These are phyloP conservation scores for Setaria viridis DNA, from an alignment of 202 grass and related monocot species.

Conservation along the genomic window DNA sequence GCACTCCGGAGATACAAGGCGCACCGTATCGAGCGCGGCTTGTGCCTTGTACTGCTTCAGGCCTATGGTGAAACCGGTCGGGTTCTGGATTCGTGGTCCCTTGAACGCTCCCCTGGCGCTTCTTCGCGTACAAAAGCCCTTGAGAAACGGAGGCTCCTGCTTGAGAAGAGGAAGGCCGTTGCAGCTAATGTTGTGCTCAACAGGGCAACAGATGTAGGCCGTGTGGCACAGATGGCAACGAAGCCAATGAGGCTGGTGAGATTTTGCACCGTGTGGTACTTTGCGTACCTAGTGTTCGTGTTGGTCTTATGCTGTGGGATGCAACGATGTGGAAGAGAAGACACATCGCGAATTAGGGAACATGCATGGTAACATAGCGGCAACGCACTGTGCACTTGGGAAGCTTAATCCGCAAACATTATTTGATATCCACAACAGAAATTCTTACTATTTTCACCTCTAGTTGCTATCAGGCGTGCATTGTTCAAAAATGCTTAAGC, in stretches of 20 bases:
- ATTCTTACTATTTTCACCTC: too few relatives aligned
- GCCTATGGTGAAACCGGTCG: not conserved
- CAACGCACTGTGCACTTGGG: too few relatives aligned
- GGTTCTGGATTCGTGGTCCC: not conserved
- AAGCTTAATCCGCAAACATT: too few relatives aligned
- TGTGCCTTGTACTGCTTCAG: not conserved
- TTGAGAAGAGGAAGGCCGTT: not conserved
- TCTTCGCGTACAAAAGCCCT: not conserved
- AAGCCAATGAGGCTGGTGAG: not conserved
- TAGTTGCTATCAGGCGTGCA: too few relatives aligned
- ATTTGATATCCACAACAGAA: too few relatives aligned
- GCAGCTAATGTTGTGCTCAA: not conserved
- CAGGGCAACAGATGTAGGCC: not conserved
- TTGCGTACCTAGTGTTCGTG: not conserved
- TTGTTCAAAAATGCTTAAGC: too few relatives aligned
- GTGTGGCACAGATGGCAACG: not conserved
- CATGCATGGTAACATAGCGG: too few relatives aligned
- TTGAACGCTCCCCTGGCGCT: not conserved
- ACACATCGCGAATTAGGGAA: too few relatives aligned
- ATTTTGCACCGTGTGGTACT: not conserved
- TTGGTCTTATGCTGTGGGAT: too few relatives aligned
- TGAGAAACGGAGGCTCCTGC: not conserved
- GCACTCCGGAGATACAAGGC: not conserved
- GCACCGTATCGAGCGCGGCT: not conserved
- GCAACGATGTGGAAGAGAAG: too few relatives aligned